Percentiles rank a stretch among this genome's conserved stretches.
phyloP scores from a whole-genome alignment of 1,139 yeast genomes.

The Tardiomyces digboiensis region DNA sequence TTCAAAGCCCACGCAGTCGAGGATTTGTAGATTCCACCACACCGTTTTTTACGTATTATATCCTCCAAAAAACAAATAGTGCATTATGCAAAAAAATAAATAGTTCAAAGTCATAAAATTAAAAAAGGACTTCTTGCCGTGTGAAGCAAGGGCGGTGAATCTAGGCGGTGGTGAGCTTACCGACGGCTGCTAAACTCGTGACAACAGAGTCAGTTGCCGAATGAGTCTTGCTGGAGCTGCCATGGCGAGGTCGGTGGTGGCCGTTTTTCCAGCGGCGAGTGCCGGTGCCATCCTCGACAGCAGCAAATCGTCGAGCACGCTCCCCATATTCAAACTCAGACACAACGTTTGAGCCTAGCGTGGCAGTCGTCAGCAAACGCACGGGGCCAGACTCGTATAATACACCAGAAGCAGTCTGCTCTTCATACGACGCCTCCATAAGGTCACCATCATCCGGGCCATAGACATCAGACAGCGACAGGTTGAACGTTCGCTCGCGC shows the following conservation, averaged over 20 bases:
- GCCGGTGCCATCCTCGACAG: neutral
- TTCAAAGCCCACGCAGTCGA: constrained; percentile 72
- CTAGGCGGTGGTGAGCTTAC: too few species aligned
- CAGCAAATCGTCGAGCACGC: neutral
- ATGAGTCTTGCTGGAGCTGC: too few species aligned
- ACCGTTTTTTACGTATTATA: neutral
- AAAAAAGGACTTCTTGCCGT: neutral
- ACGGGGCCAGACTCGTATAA: neutral
- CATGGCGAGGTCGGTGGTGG: too few species aligned
- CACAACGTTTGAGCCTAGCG: constrained; percentile 4
- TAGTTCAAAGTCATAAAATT: too few species aligned
- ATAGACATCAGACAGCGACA: neutral
- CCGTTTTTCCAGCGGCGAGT: neutral
- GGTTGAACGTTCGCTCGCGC: neutral
- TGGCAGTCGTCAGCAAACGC: neutral
- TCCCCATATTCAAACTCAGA: constrained; percentile 3
- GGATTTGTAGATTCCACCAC: constrained; percentile 30
- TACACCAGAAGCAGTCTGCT: neutral
- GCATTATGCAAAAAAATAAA: neutral
- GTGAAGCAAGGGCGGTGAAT: too few species aligned
- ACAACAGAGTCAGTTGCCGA: too few species aligned
- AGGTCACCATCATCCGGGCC: neutral
- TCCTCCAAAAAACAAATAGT: neutral
- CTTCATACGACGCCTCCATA: neutral
- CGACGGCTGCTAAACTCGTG: too few species aligned